Percentiles rank a stretch among this genome's conserved stretches.
Conservation (phyloP, 2,329 filamentous ascomycete species). For the Colletotrichum sp. region DNA sequence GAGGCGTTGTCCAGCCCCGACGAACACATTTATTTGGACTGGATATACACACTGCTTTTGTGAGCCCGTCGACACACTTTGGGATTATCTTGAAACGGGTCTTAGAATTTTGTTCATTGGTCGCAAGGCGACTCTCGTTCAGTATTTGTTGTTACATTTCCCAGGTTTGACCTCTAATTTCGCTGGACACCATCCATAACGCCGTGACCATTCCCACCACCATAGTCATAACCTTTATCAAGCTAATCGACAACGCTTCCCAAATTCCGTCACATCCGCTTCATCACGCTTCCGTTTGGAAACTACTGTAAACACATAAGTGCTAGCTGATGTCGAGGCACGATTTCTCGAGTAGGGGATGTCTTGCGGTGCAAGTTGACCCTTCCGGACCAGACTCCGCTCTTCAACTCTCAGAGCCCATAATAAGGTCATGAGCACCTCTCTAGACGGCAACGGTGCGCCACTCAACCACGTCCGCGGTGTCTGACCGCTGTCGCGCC, state of each 20-base stretch:
- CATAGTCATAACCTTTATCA: neutral
- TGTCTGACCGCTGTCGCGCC: constrained; percentile 40
- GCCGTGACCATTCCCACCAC: neutral
- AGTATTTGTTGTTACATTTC: constrained; percentile 1
- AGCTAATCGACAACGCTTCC: constrained; percentile 17
- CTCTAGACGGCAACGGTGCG: constrained; percentile 48
- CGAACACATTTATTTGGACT: too few relatives aligned
- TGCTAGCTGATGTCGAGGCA: neutral
- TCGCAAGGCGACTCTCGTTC: neutral
- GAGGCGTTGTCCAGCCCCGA: too few relatives aligned
- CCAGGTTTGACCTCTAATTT: neutral
- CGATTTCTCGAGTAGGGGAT: neutral
- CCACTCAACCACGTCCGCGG: constrained; percentile 41
- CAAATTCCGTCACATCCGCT: neutral
- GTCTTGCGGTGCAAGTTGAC: neutral
- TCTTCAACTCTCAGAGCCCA: constrained; percentile 52
- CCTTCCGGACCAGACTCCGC: constrained; percentile 31
- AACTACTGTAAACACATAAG: neutral
- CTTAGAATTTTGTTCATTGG: neutral
- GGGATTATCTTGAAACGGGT: neutral
- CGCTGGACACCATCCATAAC: neutral
- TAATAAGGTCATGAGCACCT: constrained; percentile 52
- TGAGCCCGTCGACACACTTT: neutral
- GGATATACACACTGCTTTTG: neutral
- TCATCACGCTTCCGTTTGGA: constrained; percentile 15